A percentile compares a stretch with the other conserved stretches of the same genome.
phyloP scores from a whole-genome alignment of 2,329 filamentous ascomycete species.

The Alternaria sp. region DNA sequence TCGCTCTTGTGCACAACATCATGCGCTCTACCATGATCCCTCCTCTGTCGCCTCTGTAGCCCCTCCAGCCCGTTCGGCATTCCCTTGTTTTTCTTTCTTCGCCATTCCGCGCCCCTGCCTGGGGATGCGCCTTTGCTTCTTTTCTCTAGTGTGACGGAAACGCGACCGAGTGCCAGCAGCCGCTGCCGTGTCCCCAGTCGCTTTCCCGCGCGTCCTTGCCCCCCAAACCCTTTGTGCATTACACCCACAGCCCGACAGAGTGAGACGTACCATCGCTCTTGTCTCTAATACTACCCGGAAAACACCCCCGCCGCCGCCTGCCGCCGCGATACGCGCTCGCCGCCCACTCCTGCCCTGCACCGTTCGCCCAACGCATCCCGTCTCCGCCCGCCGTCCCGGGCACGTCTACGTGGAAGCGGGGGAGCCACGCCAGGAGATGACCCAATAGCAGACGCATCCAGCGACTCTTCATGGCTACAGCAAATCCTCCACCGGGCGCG shows the following conservation, averaged over 20 bases:
- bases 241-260: constrained; percentile 19
- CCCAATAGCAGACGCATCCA: constrained; percentile 24
- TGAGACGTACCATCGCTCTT: constrained; percentile 24
- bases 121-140: constrained; percentile 36
- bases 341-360: constrained; percentile 7
- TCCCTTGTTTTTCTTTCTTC: constrained; percentile 33
- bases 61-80: constrained; percentile 33
- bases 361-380: neutral
- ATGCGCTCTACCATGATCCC: constrained; percentile 25
- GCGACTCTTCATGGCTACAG: constrained; percentile 50
- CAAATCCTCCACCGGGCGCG: constrained; percentile 51
- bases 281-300: constrained; percentile 10
- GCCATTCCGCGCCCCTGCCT: constrained; percentile 41
- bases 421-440: constrained; percentile 34
- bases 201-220: constrained; percentile 30
- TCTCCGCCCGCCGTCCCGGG: constrained; percentile 1
- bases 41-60: constrained; percentile 23
- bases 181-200: constrained; percentile 26
- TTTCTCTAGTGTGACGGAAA: constrained; percentile 34
- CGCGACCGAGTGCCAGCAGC: constrained; percentile 35
- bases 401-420: neutral
- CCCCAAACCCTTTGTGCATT: constrained; percentile 29
- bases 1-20: constrained; percentile 38
- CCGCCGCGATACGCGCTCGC: constrained; percentile 5
- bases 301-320: neutral